phyloP scores from a whole-genome alignment of 2,329 filamentous ascomycete species.

The Ascochyta koolunga region DNA sequence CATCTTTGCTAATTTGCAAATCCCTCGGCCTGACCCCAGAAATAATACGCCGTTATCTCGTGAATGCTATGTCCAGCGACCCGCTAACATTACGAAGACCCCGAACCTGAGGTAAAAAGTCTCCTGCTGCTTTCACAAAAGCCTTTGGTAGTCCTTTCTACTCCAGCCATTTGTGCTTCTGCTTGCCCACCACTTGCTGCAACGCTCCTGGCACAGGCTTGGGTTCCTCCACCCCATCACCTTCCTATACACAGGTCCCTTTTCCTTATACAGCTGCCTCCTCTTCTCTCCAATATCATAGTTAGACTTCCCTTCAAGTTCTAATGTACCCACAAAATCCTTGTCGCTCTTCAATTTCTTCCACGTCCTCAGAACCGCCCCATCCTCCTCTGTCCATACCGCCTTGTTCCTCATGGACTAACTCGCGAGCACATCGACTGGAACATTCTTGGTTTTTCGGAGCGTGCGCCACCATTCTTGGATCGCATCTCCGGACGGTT shows the following conservation, averaged over 20 bases:
- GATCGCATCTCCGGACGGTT: too few species aligned
- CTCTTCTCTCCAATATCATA: conserved; percentile 1
- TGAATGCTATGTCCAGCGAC: too few species aligned
- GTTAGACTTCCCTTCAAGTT: not conserved
- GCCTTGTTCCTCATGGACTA: not conserved
- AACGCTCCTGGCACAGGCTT: not conserved
- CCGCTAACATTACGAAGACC: not conserved
- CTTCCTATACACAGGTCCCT: conserved; percentile 3
- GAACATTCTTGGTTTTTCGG: too few species aligned
- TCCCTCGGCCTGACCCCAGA: too few species aligned
- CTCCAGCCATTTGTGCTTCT: conserved; percentile 1
- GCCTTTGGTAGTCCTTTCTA: not conserved
- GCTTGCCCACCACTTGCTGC: not conserved
- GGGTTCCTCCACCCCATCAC: conserved; percentile 2
- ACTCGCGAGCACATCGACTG: too few species aligned
- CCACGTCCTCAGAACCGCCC: conserved; percentile 9
- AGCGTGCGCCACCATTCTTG: too few species aligned
- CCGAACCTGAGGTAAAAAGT: too few species aligned
- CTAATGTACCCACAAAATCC: not conserved
- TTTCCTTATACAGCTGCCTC: not conserved
- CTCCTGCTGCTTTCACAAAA: too few species aligned
- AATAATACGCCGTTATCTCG: too few species aligned
- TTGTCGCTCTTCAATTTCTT: not conserved
- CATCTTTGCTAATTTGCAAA: too few species aligned
- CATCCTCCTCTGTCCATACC: conserved; percentile 6